Base-by-base conservation (phyloP, 768 basidiomycete species). In the Termitomyces sp. region DNA sequence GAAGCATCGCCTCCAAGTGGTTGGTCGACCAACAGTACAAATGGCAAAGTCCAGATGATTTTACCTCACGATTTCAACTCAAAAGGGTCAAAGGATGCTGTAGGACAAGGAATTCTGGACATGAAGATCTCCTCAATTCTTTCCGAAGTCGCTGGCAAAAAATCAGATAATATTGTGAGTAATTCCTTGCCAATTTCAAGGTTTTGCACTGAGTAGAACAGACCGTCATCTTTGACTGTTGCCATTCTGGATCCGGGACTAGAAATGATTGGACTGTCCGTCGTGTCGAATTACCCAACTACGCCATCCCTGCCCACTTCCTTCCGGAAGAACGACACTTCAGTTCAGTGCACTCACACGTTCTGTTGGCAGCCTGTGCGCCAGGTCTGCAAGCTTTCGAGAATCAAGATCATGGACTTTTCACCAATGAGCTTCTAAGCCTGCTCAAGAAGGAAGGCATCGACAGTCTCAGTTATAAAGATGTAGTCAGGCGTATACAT, bases 221-320 rank as follows among this genome's bases (percentile, higher is more conserved):
- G 56, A 61, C 57, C 24, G 46, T 61, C 18, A 55, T 61, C 32
- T 13, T 61, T 7, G 60, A 61, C 44, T 61, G 60, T 46, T 58
- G 52, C 18, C 50, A 49, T 40, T 52, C 60, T 7, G 56, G 54
- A 5, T 49, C 48, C 22, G 22, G 33, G 36, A 46, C 40, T 13
- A n/a, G 55, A 35, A 30, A 28, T n/a, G 4, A 5, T 35, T 16
- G 6, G 11, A 26, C 24, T 26, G 44, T 32, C 8, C 44, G 44
- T 40, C 35, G 52, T 22, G 11, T 46, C 24, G 7, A 16, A 32
- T n/a, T 48, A 32, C 35, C 44, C 2, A 30, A 20, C 16, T 38
- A 38, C 20, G 16, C 16, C 6, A n/a, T 45, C 20, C 43, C 59
- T 33, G 33, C 5, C 20, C 1, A 7, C 33, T 7, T 50, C 16